phyloP scores from a whole-genome alignment of 345 rosid genomes.

The Erucastrum elatum region DNA sequence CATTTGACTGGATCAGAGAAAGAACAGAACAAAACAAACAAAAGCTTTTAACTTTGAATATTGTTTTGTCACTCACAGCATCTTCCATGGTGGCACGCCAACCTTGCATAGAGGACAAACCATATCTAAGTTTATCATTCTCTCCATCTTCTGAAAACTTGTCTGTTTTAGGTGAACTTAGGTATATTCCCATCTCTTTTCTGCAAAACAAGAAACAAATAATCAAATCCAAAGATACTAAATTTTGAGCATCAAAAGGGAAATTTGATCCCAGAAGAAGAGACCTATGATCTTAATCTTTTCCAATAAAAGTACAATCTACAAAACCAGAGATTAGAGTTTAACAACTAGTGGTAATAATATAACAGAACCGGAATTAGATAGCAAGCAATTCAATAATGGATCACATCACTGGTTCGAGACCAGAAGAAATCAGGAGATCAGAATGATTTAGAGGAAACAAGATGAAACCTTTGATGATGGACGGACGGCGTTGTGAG shows the following conservation, averaged over 20 bases:
- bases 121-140: constrained; percentile 72
- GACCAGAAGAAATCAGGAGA: neutral
- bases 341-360: neutral
- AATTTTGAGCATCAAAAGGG: neutral
- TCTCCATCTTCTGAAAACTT: constrained; percentile 89
- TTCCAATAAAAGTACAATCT: neutral
- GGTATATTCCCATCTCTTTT: constrained; percentile 83
- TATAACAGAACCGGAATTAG: neutral
- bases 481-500: neutral
- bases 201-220: constrained; percentile 20
- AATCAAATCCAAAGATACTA: neutral
- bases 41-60: constrained; percentile 18
- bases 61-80: constrained; percentile 64
- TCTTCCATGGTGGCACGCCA: constrained; percentile 99
- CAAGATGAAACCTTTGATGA: neutral
- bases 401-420: constrained; percentile 19
- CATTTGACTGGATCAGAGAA: constrained; percentile 8
- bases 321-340: neutral
- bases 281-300: constrained; percentile 22
- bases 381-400: neutral
- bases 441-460: neutral
- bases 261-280: neutral
- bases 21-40: neutral
- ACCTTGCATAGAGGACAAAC: constrained; percentile 98
- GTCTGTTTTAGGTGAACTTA: constrained; percentile 94